Evolutionary conservation across 1,284 basidiomycete genomes (phyloP), one percentile per base, ranked within the genome.

Genomic region (Trametes pubescens): DNA sequence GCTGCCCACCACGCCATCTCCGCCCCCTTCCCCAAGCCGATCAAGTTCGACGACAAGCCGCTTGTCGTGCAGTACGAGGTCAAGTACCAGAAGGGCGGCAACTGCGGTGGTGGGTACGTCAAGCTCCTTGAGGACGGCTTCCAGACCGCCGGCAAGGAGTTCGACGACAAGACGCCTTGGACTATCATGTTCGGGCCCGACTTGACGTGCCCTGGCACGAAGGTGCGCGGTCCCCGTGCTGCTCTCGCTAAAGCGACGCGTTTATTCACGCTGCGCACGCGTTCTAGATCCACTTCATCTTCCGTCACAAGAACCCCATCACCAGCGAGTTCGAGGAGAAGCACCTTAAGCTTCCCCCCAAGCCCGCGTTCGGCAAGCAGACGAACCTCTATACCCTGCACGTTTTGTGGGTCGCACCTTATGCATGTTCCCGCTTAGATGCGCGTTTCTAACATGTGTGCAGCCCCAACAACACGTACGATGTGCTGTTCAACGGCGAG

Each of bases 11-110:
- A 99, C 75, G 98, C 98, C 77, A 98, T 99, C 80, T 98, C 97
- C 66, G 94, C 96, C 10, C 91, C 95, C 40, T 96, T 99, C 79
- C 72, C 82, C 34, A 77, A 86, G 69, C 84, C 92, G 59, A 84
- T 98, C 73, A 90, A 93, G 82, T 94, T 96, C 80, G 88, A 88
- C 75, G 83, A 88, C 68, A 88, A 98, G 81, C 94, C 97, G 47
- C 84, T 99, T 55, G 96, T 99, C 68, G 91, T 99, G 21, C 96
- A 99, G 79, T 99, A 99, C 78, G 98, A 99, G 80, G 96, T 97
- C 81, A 98, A 99, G 84, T 95, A 98, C 79, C 97, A 99, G 84
- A 97, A 99, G 81, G 97, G 97, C 63, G 94, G 98, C 64, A 96
- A 97, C 81, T 99, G 98, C 74, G 98, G 98, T 80, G 98, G 98